Base-by-base conservation (phyloP, 192 early-diverging fungal species). In the Backusella liffmaniae region DNA sequence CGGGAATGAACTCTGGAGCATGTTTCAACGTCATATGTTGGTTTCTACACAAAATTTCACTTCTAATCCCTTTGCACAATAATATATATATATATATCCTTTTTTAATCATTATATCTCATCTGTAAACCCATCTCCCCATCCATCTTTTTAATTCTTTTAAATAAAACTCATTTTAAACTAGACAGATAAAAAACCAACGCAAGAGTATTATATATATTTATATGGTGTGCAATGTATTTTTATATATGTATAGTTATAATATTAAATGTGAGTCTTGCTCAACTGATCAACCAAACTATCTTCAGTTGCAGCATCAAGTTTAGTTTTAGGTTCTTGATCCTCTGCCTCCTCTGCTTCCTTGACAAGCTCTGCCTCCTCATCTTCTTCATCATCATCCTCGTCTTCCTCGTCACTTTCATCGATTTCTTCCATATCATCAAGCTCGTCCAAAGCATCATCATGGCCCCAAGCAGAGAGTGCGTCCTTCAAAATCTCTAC, bases 381-480 rank as follows among this genome's bases (percentile, higher is more conserved):
- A 5, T 85, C 84, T 4, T 88, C 84, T 7, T 85, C 84, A 9
- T 89, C 88, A 23, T 88, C 86, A 5, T 88, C 87, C 7, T 85
- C 85, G 34, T 89, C 92, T 4, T 89, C 89, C 15, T 93, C 93
- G 15, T 93, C 93, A 10, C 90, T 92, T 49, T 90, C 88, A 6
- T 91, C 89, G 1, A 87, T 75, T 70, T 94, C 90, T 77, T 97
- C 96, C 96, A 99, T 99, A 73, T 99, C 97, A 71, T 98, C 96
- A 44, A 99, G 84, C 72, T 97, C 97, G 49, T 94, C 96, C 59
- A 99, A 82, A 30, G 92, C 93, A 73, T 96, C 95, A 66, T 87
- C 89, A 70, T 91, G 70, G 12, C 90, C 94, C 70, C 92, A 88
- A 74, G 83, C 84, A 32, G 86, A 70, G 7, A 99, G 81, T 6